Conservation (phyloP, 2,329 filamentous ascomycete species). For the Hypoxylon sp. region DNA sequence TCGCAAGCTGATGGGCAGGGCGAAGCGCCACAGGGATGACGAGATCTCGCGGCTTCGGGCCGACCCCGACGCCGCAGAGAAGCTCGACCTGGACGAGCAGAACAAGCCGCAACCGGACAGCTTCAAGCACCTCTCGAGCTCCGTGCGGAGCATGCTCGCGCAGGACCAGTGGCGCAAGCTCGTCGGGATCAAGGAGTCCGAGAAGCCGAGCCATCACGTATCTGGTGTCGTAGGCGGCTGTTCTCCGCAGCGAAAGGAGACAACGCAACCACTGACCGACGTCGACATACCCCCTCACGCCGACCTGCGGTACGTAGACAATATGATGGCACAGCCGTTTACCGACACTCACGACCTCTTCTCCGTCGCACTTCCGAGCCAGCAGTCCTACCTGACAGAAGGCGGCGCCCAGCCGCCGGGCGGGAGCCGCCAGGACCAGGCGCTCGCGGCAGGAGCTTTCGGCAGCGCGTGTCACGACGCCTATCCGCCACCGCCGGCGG, state of each 20-base stretch:
- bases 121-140: conserved; percentile 58
- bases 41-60: conserved; percentile 59
- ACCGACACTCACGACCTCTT: conserved; percentile 50
- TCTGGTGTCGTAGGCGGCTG: conserved; percentile 23
- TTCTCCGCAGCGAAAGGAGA: not conserved
- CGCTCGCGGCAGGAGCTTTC: conserved; percentile 29
- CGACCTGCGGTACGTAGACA: conserved; percentile 47
- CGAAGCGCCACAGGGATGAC: conserved; percentile 58
- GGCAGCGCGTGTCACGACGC: conserved; percentile 10
- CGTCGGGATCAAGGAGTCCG: conserved; percentile 47
- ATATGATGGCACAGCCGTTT: conserved; percentile 49
- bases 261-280: not conserved
- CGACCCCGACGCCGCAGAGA: conserved; percentile 57
- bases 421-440: conserved; percentile 21
- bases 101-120: conserved; percentile 53
- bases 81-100: conserved; percentile 59
- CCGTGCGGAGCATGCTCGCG: conserved; percentile 56
- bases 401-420: conserved; percentile 23
- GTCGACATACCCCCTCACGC: conserved; percentile 9
- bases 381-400: conserved; percentile 26
- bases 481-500: conserved; percentile 8
- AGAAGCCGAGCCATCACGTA: conserved; percentile 34
- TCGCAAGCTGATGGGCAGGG: conserved; percentile 61
- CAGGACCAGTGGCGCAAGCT: conserved; percentile 61
- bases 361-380: conserved; percentile 32